Conservation (phyloP, 768 basidiomycete genomes). For the Glaciozyma martinii region DNA sequence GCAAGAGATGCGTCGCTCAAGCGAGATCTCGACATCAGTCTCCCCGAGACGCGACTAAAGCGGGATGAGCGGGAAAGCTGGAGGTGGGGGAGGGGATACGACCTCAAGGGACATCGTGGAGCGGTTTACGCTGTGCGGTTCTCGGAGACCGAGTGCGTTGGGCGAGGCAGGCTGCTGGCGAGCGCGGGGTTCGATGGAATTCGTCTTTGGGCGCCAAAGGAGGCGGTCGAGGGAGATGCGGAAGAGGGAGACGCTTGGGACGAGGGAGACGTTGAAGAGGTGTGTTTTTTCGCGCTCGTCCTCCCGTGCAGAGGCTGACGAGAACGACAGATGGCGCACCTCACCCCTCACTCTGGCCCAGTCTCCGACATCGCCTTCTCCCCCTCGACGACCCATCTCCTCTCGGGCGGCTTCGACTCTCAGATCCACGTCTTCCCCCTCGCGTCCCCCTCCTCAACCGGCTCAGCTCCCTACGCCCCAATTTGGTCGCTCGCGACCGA, state of each 20-base stretch:
- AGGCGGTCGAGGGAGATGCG: not conserved
- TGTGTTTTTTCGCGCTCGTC: not conserved
- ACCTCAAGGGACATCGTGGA: constrained; percentile 7
- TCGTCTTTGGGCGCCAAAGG: not conserved
- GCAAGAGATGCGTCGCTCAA: not conserved
- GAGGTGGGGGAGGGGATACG: constrained; percentile 4
- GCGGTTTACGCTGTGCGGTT: constrained; percentile 6
- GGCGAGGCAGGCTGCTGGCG: not conserved
- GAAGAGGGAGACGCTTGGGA: constrained; percentile 5
- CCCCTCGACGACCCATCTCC: not conserved
- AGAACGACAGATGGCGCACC: not conserved
- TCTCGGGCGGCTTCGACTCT: constrained; percentile 12
- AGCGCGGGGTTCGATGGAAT: constrained; percentile 2
- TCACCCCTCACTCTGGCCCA: constrained; percentile 2
- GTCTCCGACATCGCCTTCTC: constrained; percentile 7
- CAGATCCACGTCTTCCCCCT: not conserved
- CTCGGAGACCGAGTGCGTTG: not conserved
- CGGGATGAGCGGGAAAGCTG: not conserved
- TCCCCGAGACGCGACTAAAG: not conserved
- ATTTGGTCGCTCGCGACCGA: not conserved
- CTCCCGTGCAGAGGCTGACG: not conserved
- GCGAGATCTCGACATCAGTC: constrained; percentile 4
- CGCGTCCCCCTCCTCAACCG: not conserved
- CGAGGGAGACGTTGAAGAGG: constrained; percentile 6
- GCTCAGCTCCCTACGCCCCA: not conserved